phyloP scores from a whole-genome alignment of 495 filamentous ascomycete genomes.

The Hypoxylon trugodes region DNA sequence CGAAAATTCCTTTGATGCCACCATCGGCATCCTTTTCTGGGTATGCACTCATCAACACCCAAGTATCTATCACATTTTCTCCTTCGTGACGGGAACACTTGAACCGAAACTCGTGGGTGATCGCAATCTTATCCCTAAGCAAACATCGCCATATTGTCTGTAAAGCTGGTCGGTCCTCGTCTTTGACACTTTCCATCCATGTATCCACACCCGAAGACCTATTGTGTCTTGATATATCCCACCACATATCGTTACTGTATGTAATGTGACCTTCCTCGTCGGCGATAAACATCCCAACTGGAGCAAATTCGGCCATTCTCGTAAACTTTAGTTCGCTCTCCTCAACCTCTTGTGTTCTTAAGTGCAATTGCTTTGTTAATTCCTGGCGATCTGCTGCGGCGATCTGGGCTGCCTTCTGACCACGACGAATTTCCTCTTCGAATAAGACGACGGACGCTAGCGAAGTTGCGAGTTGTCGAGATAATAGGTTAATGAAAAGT shows the following conservation, averaged over 20 bases:
- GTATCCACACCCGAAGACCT: constrained; percentile 58
- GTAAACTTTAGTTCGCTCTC: constrained; percentile 78
- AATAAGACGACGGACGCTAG: constrained; percentile 76
- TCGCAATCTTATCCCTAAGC: constrained; percentile 60
- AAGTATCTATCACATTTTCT: constrained; percentile 70
- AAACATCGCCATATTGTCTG: constrained; percentile 65
- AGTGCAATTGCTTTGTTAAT: constrained; percentile 70
- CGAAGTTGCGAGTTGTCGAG: constrained; percentile 72
- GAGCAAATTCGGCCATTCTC: constrained; percentile 76
- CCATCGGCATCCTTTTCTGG: constrained; percentile 67
- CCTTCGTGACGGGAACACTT: constrained; percentile 66
- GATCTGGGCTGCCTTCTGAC: constrained; percentile 69
- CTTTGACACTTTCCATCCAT: constrained; percentile 73
- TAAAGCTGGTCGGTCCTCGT: constrained; percentile 65
- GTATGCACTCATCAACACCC: constrained; percentile 76
- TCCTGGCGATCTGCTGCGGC: constrained; percentile 72
- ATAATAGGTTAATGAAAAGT: constrained; percentile 73
- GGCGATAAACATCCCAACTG: constrained; percentile 77
- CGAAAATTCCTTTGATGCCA: constrained; percentile 72
- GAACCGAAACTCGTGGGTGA: constrained; percentile 74
- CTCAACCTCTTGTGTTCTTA: constrained; percentile 70
- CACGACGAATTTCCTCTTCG: constrained; percentile 75
- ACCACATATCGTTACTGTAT: constrained; percentile 80
- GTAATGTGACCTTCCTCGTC: constrained; percentile 66
- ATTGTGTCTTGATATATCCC: constrained; percentile 68